Conservation (phyloP, 2,329 filamentous ascomycete genomes). For the Fusarium humuli region DNA sequence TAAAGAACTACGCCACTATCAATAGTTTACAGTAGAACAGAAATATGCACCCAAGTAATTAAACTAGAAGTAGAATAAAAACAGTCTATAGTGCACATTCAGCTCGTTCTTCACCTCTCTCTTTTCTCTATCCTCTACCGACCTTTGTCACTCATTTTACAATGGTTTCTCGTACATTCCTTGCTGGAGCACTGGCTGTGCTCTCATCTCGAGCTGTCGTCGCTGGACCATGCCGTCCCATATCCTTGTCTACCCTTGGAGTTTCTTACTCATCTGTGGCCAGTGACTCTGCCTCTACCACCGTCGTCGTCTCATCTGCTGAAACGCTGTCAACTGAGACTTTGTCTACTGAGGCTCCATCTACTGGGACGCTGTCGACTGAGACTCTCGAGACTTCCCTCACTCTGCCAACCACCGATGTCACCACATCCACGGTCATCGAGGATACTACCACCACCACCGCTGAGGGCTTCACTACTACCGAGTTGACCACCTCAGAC, state of each 20-base stretch:
- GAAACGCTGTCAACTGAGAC: neutral
- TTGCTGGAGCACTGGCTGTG: neutral
- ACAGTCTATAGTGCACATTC: neutral
- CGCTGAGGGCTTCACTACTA: neutral
- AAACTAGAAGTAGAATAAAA: neutral
- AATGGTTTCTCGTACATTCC: neutral
- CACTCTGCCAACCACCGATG: neutral
- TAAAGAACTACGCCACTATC: too few species aligned
- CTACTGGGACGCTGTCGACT: neutral
- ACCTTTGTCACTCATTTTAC: neutral
- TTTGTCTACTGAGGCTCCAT: neutral
- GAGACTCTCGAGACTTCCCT: neutral
- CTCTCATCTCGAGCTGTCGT: neutral
- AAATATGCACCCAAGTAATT: too few species aligned
- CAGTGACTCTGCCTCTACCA: fast-evolving
- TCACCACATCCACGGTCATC: neutral
- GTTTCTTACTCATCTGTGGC: neutral
- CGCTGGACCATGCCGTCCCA: neutral
- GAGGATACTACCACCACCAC: neutral
- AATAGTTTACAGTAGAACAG: too few species aligned
- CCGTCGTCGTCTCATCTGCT: neutral
- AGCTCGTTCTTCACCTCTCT: too few species aligned
- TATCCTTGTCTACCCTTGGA: neutral
- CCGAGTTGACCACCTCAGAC: neutral
- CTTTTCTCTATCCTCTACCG: fast-evolving